Base-by-base conservation (phyloP, 2,329 filamentous ascomycete species). In the Xylariaceae sp. region DNA sequence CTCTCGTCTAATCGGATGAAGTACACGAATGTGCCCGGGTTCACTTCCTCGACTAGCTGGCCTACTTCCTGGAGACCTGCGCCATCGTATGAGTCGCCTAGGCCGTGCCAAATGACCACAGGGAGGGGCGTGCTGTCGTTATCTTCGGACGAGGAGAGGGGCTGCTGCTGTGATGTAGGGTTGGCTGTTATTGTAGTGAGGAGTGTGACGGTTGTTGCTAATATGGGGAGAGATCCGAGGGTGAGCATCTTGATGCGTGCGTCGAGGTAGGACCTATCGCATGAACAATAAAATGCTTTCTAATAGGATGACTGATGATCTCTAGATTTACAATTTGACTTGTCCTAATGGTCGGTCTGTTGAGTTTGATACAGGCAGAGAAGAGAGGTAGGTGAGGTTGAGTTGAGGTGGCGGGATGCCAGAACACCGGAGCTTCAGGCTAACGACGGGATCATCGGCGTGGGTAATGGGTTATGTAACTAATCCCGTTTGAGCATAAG, bases 61-160 rank as follows among this genome's bases (percentile, higher is more conserved):
- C 82, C 88, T 34, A 96, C 79, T 51, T 78, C 71, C 63, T 83
- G 80, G 53, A 97, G 79, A 54, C 91, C 91, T 35, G 91, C 85
- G 60, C 83, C 82, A 50, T 83, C 80, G 74, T 85, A 95, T 70
- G 85, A 81, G 72, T 94, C 89, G 65, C 84, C 84, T 8, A 85
- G 76, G 30, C 83, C 94, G 72, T 99, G 94, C 94, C 94, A 99
- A 73, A 99, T 88, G 56, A 99, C 80, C 37, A 99, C 79, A 0
- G 94, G 94, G 32, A 96, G 80, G 3, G 89, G 90, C n/a, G 80
- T 84, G 62, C 84, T 80, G 66, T 78, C 71, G 47, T 74, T 65
- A 41, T 76, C 71, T 31, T 73, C 71, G 60, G 71, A 60, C 9
- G 55, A 49, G 50, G 47, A 54, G 45, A 27, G 8, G 11, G 48